Evolutionary conservation across 129 eudicot genomes (phyloP), one percentile per base, ranked within the genome.

Genomic region (Heracleum sosnowskyi): DNA sequence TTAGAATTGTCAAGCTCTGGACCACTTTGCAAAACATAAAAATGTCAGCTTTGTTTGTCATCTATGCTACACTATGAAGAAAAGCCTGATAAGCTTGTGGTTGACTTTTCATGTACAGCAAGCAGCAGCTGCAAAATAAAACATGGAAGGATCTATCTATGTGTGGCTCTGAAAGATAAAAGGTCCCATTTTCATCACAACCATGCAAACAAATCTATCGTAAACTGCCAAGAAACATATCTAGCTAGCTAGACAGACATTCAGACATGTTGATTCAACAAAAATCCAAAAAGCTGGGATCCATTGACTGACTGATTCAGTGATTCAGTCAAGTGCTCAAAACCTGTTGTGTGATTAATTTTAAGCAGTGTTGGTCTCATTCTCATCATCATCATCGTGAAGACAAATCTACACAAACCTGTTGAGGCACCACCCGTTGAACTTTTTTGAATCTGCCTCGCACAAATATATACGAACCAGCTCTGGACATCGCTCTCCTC

Each of bases 11-110:
- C 57, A 17, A 6, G 60, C 60, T 18, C 24, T 20, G 60, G 60
- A 51, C 60, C 60, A 51, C 60, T 20, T 51, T 1, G 10, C 7
- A 5, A 51, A 51, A 51, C 60, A 51, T 4, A 51, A 51, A 51
- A 51, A 51, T 51, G 60, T 51, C 60, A 51, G 60, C 60, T 51
- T 51, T 51, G 60, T 51, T 51, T 51, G 60, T 51, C 60, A 51
- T 51, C 26, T 20, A 51, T 20, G 60, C 60, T 20, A 1, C 10
- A 51, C n/a, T n/a, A n/a, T 51, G 60, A 51, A 51, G 26, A 20
- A 20, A 20, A 51, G 60, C 2, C 26, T 51, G 26, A 51, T 47
- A 17, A 47, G 55, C 55, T 4, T 16, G 16, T 16, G 55, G 24
- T 51, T 51, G 60, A 46, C 53, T 51, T 51, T 47, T n/a, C n/a